Percentiles rank a stretch among this genome's conserved stretches.
Conservation (phyloP, 139 green algal genomes). For the Yamagishiella unicocca region DNA sequence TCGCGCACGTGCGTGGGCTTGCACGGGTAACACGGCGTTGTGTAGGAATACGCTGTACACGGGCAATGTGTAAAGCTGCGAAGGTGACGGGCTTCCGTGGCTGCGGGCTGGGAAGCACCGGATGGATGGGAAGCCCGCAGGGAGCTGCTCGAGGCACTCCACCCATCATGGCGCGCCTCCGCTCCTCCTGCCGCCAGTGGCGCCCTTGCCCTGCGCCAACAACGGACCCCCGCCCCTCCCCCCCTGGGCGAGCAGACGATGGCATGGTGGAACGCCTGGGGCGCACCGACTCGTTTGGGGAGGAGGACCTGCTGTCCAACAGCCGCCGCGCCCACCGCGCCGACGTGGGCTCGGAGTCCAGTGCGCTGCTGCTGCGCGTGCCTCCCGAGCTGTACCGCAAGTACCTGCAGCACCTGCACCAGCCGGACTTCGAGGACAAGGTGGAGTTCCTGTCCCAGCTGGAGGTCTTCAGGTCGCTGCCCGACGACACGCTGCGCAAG, state of each 20-base stretch:
- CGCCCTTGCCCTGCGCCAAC: no score
- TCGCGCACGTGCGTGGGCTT: no score
- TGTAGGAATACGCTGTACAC: no score
- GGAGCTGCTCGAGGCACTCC: no score
- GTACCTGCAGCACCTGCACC: constrained; percentile 48
- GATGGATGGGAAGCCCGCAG: no score
- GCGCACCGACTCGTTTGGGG: constrained; percentile 28
- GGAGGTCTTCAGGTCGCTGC: constrained; percentile 39
- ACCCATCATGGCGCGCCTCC: no score
- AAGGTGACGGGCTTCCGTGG: no score
- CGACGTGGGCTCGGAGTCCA: neutral
- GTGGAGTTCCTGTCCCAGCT: constrained; percentile 44
- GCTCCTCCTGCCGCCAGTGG: no score
- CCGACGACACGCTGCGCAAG: constrained; percentile 48
- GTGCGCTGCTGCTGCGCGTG: constrained; percentile 24
- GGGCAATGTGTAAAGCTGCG: no score
- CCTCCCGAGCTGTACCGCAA: constrained; percentile 43
- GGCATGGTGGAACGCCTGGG: constrained; percentile 30
- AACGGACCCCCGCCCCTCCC: neutral
- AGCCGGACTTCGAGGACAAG: constrained; percentile 52
- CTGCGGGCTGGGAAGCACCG: no score
- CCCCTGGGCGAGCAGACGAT: constrained; percentile 14
- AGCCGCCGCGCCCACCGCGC: constrained; percentile 38
- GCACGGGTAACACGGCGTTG: no score
- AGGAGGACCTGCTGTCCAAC: constrained; percentile 47